Percentiles rank a stretch among this genome's conserved stretches.
phyloP scores from a whole-genome alignment of 345 rosid species.

The Euphorbia peplus region DNA sequence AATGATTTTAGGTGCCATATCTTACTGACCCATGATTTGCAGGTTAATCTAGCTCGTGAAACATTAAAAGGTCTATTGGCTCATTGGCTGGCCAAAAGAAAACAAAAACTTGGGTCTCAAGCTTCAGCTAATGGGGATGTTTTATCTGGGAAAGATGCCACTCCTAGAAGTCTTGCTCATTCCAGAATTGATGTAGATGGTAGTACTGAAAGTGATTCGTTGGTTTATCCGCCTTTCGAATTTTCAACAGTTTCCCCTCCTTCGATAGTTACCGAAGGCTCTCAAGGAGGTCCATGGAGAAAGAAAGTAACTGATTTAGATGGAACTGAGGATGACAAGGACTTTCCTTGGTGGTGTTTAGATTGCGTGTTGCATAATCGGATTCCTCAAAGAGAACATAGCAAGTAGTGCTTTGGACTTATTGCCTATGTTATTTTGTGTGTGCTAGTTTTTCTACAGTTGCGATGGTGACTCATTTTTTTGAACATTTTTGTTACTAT shows the following conservation, averaged over 20 bases:
- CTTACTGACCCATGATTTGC: constrained; percentile 25
- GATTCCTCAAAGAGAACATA: constrained; percentile 84
- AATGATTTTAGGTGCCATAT: constrained; percentile 8
- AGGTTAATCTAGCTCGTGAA: constrained; percentile 98
- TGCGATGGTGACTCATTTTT: background rate
- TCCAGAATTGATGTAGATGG: constrained; percentile 70
- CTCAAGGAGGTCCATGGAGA: constrained; percentile 99
- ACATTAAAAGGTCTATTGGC: constrained; percentile 89
- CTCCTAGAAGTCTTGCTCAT: constrained; percentile 52
- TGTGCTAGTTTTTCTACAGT: constrained; percentile 2
- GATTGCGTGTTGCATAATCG: constrained; percentile 90
- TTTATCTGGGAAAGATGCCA: constrained; percentile 56
- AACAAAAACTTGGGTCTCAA: constrained; percentile 64
- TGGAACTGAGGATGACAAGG: constrained; percentile 94
- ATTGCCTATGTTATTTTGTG: constrained; percentile 11
- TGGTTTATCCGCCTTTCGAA: constrained; percentile 88
- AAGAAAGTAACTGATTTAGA: constrained; percentile 82
- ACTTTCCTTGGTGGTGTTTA: constrained; percentile 92
- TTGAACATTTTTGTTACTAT: background rate
- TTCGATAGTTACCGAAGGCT: constrained; percentile 91
- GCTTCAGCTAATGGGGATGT: constrained; percentile 69
- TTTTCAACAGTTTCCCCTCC: constrained; percentile 82
- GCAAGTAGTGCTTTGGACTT: constrained; percentile 54
- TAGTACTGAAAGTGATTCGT: constrained; percentile 63
- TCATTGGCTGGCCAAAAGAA: constrained; percentile 89